A percentile compares a stretch with the other conserved stretches of the same genome.
phyloP scores from a whole-genome alignment of 106 monocot species.

The Apostasia shenzhenica region DNA sequence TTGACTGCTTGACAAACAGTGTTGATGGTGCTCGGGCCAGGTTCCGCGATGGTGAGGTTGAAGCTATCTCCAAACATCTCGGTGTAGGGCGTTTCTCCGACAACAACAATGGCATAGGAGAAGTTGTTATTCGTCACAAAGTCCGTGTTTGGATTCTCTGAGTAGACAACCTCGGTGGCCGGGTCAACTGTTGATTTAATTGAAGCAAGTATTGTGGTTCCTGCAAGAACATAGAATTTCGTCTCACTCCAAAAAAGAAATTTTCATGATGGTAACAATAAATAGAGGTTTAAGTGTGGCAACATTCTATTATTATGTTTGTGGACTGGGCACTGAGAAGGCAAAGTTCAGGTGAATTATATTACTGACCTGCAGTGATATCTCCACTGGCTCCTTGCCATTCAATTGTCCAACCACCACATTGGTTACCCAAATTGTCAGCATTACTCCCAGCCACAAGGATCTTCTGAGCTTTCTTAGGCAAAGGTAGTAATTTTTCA shows the following conservation, averaged over 20 bases:
- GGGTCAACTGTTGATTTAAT: constrained; percentile 48
- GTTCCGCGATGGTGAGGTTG: constrained; percentile 35
- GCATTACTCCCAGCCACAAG: constrained; percentile 64
- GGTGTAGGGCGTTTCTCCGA: constrained; percentile 50
- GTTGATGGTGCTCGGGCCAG: constrained; percentile 34
- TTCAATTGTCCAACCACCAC: constrained; percentile 66
- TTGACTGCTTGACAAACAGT: constrained; percentile 27
- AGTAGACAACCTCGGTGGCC: constrained; percentile 41
- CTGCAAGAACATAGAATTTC: constrained; percentile 13
- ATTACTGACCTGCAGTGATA: constrained; percentile 14
- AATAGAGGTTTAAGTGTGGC: not conserved
- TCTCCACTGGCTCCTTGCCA: constrained; percentile 54
- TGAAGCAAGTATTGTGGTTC: constrained; percentile 58
- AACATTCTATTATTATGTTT: no score
- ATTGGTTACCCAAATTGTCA: constrained; percentile 56
- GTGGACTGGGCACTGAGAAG: no score
- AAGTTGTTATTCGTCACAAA: constrained; percentile 23
- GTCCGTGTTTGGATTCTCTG: constrained; percentile 29
- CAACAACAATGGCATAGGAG: constrained; percentile 52
- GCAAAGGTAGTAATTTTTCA: constrained; percentile 31
- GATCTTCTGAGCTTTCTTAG: constrained; percentile 41
- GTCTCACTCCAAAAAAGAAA: not conserved
- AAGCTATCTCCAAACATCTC: constrained; percentile 39
- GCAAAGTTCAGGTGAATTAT: not conserved
- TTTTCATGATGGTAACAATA: not conserved